A percentile compares a stretch with the other conserved stretches of the same genome.
Conservation (phyloP, 2,329 filamentous ascomycete species). For the Colletotrichum plurivorum region DNA sequence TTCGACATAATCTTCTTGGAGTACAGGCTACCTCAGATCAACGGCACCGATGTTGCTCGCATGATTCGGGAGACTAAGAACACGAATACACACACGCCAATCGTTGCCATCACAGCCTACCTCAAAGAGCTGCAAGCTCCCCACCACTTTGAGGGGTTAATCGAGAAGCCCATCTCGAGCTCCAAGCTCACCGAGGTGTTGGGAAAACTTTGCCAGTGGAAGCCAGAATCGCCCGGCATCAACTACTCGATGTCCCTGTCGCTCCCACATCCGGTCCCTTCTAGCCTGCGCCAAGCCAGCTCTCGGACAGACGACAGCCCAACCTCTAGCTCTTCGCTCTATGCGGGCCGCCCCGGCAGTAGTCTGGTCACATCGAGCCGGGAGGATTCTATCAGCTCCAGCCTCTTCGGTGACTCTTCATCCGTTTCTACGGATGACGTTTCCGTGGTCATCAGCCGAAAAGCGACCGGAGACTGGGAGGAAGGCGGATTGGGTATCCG, state of each 20-base stretch:
- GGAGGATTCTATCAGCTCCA: slow-evolving; percentile 90
- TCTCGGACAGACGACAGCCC: slow-evolving; percentile 83
- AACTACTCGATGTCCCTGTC: slow-evolving; percentile 59
- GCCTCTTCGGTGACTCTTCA: slow-evolving; percentile 89
- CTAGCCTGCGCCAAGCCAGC: slow-evolving; percentile 76
- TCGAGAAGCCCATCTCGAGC: slow-evolving; percentile 96
- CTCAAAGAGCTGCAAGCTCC: slow-evolving; percentile 96
- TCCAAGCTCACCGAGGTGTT: slow-evolving; percentile 92
- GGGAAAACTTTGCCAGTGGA: slow-evolving; percentile 93
- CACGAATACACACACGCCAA: slow-evolving; percentile 92
- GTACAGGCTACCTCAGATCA: slow-evolving; percentile 94
- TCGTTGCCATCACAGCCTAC: slow-evolving; percentile 97
- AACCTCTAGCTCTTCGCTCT: slow-evolving; percentile 81
- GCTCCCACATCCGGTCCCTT: slow-evolving; percentile 72
- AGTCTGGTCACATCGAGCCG: slow-evolving; percentile 85
- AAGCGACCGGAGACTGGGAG: slow-evolving; percentile 83
- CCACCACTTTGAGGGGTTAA: slow-evolving; percentile 94
- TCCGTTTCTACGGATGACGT: slow-evolving; percentile 84
- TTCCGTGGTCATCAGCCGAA: slow-evolving; percentile 81
- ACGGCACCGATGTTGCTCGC: slow-evolving; percentile 92
- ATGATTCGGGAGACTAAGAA: slow-evolving; percentile 99
- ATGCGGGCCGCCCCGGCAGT: slow-evolving; percentile 77
- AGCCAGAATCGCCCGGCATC: slow-evolving; percentile 73
- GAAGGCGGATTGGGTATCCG: slow-evolving; percentile 85
- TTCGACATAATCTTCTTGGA: slow-evolving; percentile 99